phyloP scores from a whole-genome alignment of 2,329 filamentous ascomycete genomes.

The Westerdykella aurantiaca region DNA sequence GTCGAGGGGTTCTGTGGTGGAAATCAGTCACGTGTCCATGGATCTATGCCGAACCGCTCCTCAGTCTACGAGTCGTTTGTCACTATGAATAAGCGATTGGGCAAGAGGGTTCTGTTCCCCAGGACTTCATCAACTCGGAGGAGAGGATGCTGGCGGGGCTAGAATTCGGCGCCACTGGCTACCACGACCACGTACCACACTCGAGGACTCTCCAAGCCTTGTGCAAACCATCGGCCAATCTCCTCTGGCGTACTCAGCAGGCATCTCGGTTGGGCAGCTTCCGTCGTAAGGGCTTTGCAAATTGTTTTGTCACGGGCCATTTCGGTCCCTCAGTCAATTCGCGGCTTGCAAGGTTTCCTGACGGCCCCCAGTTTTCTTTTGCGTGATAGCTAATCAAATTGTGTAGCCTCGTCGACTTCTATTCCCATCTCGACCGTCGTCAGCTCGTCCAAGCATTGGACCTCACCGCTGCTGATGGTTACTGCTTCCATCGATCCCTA shows the following conservation, averaged over 20 bases:
- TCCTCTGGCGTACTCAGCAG: conserved; percentile 12
- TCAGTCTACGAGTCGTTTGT: conserved; percentile 22
- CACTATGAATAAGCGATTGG: conserved; percentile 25
- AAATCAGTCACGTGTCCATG: conserved; percentile 32
- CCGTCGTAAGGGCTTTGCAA: conserved; percentile 10
- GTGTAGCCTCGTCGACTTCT: conserved; percentile 29
- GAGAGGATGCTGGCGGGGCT: conserved; percentile 14
- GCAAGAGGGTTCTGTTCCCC: conserved; percentile 17
- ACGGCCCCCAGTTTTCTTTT: conserved; percentile 19
- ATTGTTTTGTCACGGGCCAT: conserved; percentile 11
- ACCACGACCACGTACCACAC: conserved; percentile 6
- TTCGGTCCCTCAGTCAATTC: conserved; percentile 15
- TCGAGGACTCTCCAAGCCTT: conserved; percentile 9
- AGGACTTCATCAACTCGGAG: conserved; percentile 21
- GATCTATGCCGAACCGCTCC: conserved; percentile 32
- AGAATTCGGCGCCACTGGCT: conserved; percentile 10
- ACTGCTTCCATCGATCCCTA: neutral
- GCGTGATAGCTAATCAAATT: conserved; percentile 32
- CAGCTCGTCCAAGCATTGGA: neutral
- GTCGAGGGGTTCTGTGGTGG: conserved; percentile 35
- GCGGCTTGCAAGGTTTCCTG: conserved; percentile 18
- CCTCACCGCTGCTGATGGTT: too few relatives aligned
- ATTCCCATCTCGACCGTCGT: neutral
- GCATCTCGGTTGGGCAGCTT: conserved; percentile 16
- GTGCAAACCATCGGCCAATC: conserved; percentile 22